These are phyloP conservation scores for Picochlorum sp. DNA, from an alignment of 139 green algal species.

Conservation along the genomic window DNA sequence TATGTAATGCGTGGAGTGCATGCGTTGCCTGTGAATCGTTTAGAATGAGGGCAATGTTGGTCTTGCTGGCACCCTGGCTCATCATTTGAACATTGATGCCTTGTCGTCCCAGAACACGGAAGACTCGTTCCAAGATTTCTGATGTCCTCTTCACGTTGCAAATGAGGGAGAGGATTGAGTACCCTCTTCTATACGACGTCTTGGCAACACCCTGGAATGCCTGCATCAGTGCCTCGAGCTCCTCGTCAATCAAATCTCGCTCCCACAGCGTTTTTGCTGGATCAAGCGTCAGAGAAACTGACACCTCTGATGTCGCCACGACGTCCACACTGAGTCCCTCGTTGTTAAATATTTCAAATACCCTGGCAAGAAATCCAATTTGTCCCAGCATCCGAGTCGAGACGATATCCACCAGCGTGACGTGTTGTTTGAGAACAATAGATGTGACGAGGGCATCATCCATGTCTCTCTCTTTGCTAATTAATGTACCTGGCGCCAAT, in stretches of 20 bases:
- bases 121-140: constrained; percentile 70
- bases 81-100: constrained; percentile 84
- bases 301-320: constrained; percentile 91
- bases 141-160: constrained; percentile 82
- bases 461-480: constrained; percentile 68
- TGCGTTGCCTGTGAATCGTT: constrained; percentile 33
- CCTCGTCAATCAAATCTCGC: constrained; percentile 60
- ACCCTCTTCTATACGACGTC: constrained; percentile 42
- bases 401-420: constrained; percentile 78
- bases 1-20: constrained; percentile 58
- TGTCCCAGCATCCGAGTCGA: constrained; percentile 81
- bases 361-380: constrained; percentile 70
- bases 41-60: constrained; percentile 84
- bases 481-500: constrained; percentile 74
- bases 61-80: constrained; percentile 67
- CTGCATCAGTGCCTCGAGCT: constrained; percentile 64
- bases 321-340: constrained; percentile 90
- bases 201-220: constrained; percentile 60
- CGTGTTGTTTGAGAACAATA: constrained; percentile 91
- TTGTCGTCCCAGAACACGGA: constrained; percentile 42
- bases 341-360: constrained; percentile 81
- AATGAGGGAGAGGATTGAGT: constrained; percentile 90
- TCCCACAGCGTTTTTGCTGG: constrained; percentile 51
- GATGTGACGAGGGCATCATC: constrained; percentile 72
- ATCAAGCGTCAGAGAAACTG: constrained; percentile 92